Percentiles rank a stretch among this genome's conserved stretches.
Conservation (phyloP, 1,139 yeast genomes). For the Saccharomycopsis phalli region DNA sequence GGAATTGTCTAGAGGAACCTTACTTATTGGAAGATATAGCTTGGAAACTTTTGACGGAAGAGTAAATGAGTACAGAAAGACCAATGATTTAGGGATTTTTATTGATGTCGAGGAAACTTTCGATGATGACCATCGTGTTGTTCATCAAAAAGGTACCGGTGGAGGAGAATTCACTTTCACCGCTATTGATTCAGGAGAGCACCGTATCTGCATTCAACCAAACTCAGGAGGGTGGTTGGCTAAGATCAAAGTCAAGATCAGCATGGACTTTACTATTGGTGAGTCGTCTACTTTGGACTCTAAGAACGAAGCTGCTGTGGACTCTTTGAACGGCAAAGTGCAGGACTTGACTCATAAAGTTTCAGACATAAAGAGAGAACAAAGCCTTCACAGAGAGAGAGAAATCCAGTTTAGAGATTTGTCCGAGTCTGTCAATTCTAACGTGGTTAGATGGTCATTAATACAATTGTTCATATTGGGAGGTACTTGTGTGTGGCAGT, state of each 20-base stretch:
- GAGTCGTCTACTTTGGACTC: slow-evolving; percentile 40
- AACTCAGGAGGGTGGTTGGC: slow-evolving; percentile 35
- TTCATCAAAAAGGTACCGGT: slow-evolving; percentile 42
- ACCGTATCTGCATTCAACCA: slow-evolving; percentile 51
- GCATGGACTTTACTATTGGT: slow-evolving; percentile 42
- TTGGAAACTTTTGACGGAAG: slow-evolving; percentile 48
- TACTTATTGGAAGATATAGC: slow-evolving; percentile 43
- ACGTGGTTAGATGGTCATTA: slow-evolving; percentile 48
- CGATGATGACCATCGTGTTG: slow-evolving; percentile 48
- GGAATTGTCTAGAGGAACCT: slow-evolving; percentile 40
- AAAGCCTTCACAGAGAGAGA: slow-evolving; percentile 40
- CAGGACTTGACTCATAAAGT: slow-evolving; percentile 38
- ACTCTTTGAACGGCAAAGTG: slow-evolving; percentile 35
- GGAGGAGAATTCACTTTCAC: slow-evolving; percentile 54
- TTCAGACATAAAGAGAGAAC: slow-evolving; percentile 44
- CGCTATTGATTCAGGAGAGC: slow-evolving; percentile 54
- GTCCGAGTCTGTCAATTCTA: slow-evolving; percentile 44
- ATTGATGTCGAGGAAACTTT: slow-evolving; percentile 52
- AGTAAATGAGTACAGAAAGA: slow-evolving; percentile 33
- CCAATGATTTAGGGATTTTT: slow-evolving; percentile 38
- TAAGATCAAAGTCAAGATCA: slow-evolving; percentile 30
- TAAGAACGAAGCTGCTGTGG: slow-evolving; percentile 36
- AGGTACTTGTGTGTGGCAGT: slow-evolving; percentile 51
- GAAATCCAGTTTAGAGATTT: slow-evolving; percentile 47
- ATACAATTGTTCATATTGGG: slow-evolving; percentile 39